Conservation (phyloP, 75 land plant genomes). For the Cryptomeria japonica region DNA sequence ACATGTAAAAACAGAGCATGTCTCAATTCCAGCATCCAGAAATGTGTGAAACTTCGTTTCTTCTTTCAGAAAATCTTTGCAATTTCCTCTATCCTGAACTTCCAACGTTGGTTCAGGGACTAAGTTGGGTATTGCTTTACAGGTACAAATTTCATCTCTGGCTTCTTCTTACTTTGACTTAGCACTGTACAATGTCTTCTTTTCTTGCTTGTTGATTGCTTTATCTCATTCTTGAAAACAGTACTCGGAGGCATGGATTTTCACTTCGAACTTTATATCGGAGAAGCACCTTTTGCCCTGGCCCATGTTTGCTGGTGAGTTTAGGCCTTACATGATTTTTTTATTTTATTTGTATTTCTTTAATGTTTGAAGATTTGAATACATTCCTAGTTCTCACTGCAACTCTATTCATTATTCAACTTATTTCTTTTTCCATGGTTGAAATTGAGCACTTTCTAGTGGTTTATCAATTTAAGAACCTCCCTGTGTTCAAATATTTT, state of each 20-base stretch:
- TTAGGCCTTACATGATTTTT: not conserved
- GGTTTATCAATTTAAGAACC: not conserved
- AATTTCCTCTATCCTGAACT: conserved; percentile 5
- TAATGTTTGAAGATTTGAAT: not conserved
- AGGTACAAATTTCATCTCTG: not conserved
- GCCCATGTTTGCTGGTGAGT: conserved; percentile 6
- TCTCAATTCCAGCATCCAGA: conserved; percentile 4
- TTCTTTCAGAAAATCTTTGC: not conserved
- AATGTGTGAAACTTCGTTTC: not conserved
- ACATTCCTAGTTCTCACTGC: not conserved
- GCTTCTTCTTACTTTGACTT: not conserved
- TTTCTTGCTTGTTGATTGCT: not conserved
- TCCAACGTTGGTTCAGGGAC: conserved; percentile 7
- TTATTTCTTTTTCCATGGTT: not conserved
- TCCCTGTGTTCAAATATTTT: not conserved
- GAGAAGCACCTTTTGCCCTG: conserved; percentile 2
- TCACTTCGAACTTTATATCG: conserved; percentile 8
- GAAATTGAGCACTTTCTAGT: not conserved
- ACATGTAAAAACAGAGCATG: not conserved
- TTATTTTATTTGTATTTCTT: not conserved
- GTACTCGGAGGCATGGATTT: conserved; percentile 1
- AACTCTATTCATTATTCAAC: not conserved
- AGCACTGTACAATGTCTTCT: not conserved
- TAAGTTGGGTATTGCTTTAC: conserved; percentile 7
- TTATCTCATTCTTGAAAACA: not conserved